Base-by-base conservation (phyloP, 164 flowering plant genomes). In the Echeveria elegans region DNA sequence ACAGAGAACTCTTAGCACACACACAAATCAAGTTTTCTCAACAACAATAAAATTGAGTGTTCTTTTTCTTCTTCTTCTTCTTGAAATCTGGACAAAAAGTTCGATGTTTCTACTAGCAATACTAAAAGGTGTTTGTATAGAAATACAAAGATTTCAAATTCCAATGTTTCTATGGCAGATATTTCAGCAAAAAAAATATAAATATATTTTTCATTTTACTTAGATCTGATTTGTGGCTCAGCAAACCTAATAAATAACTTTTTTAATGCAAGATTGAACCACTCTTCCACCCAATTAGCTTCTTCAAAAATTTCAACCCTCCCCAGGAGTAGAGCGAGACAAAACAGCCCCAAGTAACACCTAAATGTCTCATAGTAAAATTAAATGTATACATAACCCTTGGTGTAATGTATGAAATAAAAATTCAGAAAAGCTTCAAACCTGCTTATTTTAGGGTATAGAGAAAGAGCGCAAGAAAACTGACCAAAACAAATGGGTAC, bases 81-180 rank as follows among this genome's bases (percentile, higher is more conserved):
- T 56, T 12, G 32, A 56, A 56, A 56, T 26, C 12, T 26, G 18
- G 26, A 56, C 3, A 56, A 28, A 12, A 28, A 29, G 19, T 56
- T 28, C n/a, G 31, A 19, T 28, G 61, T 56, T 34, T 56, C 7
- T 19, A 28, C n/a, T 56, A 7, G 15, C 12, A 26, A 24, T 26
- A 24, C 16, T 21, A 8, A 11, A 23, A 53, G 10, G 16, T 21
- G 60, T 26, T 28, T 26, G 6, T 56, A 9, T 28, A 19, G 32
- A 28, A 56, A 56, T 18, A 56, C 32, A 72, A 64, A 67, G 71
- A 65, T 79, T 75, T 71, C 86, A 81, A 83, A 79, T 80, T 82
- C 82, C 85, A 81, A 83, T 69, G 77, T 72, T 79, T 74, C 65
- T 56, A 60, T 30, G 70, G 60, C 69, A 76, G 76, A 60, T 32